Evolutionary conservation across 495 filamentous ascomycete species (phyloP).

Genomic region (Stereocaulon alpinum): DNA sequence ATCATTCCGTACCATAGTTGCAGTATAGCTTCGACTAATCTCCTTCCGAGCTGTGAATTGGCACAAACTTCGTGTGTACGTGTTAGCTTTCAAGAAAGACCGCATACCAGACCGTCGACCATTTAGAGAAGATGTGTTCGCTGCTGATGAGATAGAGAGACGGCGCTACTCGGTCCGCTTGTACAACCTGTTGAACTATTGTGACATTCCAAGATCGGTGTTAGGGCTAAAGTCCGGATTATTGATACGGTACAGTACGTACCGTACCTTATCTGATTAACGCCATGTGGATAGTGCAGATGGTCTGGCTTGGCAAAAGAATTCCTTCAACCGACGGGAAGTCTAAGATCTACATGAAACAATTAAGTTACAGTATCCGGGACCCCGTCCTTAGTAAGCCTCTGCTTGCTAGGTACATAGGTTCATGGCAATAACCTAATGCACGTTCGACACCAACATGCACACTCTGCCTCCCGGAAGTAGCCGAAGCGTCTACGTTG

Average conservation of each 20-base stretch:
- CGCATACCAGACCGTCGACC: not conserved
- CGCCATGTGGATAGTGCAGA: no score
- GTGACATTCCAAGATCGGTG: not conserved
- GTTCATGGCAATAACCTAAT: not conserved
- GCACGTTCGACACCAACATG: not conserved
- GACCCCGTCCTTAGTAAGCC: no score
- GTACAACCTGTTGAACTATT: not conserved
- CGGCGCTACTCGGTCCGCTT: not conserved
- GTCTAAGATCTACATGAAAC: no score
- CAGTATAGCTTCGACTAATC: not conserved
- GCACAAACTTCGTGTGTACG: not conserved
- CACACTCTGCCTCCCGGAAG: not conserved
- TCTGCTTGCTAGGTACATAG: no score
- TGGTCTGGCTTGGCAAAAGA: not conserved
- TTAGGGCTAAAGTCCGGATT: not conserved
- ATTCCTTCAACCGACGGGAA: no score
- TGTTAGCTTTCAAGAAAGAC: not conserved
- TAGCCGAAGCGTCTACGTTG: not conserved
- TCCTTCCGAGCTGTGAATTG: not conserved
- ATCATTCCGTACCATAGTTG: conserved; percentile 35
- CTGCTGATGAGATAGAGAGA: no score
- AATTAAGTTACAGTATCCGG: no score
- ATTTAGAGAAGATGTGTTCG: not conserved
- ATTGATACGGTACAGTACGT: no score
- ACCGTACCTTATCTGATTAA: no score